These are phyloP conservation scores for Sophora flavescens DNA, from an alignment of 306 rosid species.

Conservation along the genomic window DNA sequence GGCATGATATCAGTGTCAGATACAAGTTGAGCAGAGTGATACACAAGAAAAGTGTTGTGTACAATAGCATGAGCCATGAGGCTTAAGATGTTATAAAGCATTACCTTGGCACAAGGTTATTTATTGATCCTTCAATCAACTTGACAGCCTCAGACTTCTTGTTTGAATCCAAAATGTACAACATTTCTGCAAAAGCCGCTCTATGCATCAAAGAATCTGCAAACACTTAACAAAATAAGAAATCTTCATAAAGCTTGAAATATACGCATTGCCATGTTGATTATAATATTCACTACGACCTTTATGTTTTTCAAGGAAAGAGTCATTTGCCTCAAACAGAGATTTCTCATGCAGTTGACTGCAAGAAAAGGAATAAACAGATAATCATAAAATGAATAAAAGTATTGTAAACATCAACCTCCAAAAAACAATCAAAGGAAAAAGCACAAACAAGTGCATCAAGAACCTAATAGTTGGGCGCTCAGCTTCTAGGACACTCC, in stretches of 20 bases:
- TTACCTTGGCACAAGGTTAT: conserved; percentile 70
- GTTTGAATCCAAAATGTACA: conserved; percentile 71
- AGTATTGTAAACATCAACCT: neutral
- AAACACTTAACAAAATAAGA: conserved; percentile 18
- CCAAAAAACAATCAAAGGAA: neutral
- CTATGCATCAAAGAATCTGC: conserved; percentile 95
- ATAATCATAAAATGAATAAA: conserved; percentile 21
- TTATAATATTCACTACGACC: conserved; percentile 53
- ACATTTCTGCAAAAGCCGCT: conserved; percentile 85
- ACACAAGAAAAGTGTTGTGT: neutral
- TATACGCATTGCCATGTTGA: conserved; percentile 1
- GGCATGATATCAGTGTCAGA: neutral
- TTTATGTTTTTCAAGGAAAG: conserved; percentile 82
- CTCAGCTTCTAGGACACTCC: conserved; percentile 93
- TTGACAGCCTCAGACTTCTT: conserved; percentile 77
- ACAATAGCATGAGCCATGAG: neutral
- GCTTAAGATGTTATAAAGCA: neutral
- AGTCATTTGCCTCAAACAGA: conserved; percentile 75
- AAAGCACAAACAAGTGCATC: conserved; percentile 10
- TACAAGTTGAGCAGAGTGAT: conserved; percentile 10
- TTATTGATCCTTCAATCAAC: conserved; percentile 79
- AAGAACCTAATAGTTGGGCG: conserved; percentile 81
- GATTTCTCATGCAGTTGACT: conserved; percentile 86
- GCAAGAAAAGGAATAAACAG: conserved; percentile 44
- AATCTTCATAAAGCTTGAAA: conserved; percentile 26